These are phyloP conservation scores for Phytophthora pseudosyringae DNA, from an alignment of 352 stramenopile genomes.

Conservation along the genomic window DNA sequence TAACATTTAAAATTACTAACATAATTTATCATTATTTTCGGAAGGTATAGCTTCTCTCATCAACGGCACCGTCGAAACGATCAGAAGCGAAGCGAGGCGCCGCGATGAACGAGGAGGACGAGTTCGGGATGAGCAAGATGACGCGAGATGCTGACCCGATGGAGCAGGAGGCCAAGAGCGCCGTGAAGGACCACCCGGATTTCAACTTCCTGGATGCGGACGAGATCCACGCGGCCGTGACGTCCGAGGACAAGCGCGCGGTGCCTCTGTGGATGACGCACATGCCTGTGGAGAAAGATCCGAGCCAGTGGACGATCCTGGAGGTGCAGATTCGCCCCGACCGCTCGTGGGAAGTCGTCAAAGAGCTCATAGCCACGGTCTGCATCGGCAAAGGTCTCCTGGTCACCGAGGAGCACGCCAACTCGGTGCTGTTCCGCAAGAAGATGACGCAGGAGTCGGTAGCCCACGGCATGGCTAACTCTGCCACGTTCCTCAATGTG, in stretches of 20 bases:
- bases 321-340: slow-evolving; percentile 76
- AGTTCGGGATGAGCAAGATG: slow-evolving; percentile 75
- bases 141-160: slow-evolving; percentile 70
- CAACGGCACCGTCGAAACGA: too few species aligned
- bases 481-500: slow-evolving; percentile 74
- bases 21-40: too few species aligned
- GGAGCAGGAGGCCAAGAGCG: slow-evolving; percentile 55
- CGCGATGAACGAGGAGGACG: slow-evolving; percentile 62
- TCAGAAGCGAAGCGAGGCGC: background rate
- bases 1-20: too few species aligned
- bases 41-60: too few species aligned
- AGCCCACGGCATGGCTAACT: slow-evolving; percentile 71
- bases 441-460: slow-evolving; percentile 66
- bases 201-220: slow-evolving; percentile 59
- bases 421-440: slow-evolving; percentile 78
- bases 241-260: slow-evolving; percentile 36
- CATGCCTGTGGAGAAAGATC: slow-evolving; percentile 68
- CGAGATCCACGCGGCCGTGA: slow-evolving; percentile 39
- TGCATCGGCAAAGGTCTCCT: slow-evolving; percentile 82
- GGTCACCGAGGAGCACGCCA: slow-evolving; percentile 55
- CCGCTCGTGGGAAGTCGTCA: slow-evolving; percentile 75
- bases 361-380: slow-evolving; percentile 78
- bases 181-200: slow-evolving; percentile 73
- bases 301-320: slow-evolving; percentile 71
- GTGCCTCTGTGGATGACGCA: slow-evolving; percentile 63